Evolutionary conservation across 192 early-diverging fungal genomes (phyloP).

Genomic region (Glomus cerebriforme): DNA sequence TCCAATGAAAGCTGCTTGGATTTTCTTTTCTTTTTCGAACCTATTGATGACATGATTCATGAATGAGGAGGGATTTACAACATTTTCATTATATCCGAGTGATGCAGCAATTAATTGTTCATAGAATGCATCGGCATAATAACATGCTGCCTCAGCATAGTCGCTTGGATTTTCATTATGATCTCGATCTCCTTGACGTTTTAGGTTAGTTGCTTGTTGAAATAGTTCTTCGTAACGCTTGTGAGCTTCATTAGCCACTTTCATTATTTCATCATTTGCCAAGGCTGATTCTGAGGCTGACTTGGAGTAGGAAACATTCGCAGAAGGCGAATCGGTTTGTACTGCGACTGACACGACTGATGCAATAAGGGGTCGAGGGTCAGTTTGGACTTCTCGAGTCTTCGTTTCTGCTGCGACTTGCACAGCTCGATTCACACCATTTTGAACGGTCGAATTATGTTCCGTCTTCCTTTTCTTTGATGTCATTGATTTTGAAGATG

Average conservation of each 20-base stretch:
- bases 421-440: neutral
- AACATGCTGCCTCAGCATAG: neutral
- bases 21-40: neutral
- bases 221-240: neutral
- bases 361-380: neutral
- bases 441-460: neutral
- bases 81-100: neutral
- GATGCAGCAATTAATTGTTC: neutral
- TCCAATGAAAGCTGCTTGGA: neutral
- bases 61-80: neutral
- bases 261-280: neutral
- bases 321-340: neutral
- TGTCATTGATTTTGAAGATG: neutral
- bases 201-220: neutral
- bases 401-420: neutral
- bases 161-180: neutral
- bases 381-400: neutral
- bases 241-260: neutral
- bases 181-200: neutral
- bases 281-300: neutral
- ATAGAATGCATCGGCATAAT: neutral
- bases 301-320: neutral
- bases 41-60: neutral
- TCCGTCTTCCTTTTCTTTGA: neutral
- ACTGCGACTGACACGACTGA: neutral